Evolutionary conservation across 495 filamentous ascomycete species (phyloP).

Genomic region (Clavariopsis aquatica): DNA sequence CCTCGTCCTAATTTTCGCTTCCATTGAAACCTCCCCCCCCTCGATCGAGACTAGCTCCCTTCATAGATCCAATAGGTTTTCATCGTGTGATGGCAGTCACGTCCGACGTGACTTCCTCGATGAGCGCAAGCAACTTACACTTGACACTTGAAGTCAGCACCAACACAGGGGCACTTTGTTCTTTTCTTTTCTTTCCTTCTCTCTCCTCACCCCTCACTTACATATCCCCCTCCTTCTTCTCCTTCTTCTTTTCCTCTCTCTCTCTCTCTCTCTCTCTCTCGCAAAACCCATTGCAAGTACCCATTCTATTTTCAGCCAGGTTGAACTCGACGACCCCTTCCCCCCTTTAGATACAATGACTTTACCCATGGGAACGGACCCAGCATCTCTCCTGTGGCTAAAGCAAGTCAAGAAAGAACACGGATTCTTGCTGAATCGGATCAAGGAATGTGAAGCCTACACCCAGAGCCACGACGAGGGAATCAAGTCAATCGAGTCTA

Average conservation of each 20-base stretch:
- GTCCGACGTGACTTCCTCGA: not conserved
- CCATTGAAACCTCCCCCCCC: too few species aligned
- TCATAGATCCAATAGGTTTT: too few species aligned
- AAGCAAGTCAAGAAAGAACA: conserved; percentile 45
- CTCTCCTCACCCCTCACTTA: not conserved
- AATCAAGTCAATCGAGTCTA: conserved; percentile 10
- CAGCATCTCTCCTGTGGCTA: conserved; percentile 44
- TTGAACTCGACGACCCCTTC: too few species aligned
- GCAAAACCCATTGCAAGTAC: too few species aligned
- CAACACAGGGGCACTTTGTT: not conserved
- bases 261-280: too few species aligned
- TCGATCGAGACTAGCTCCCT: too few species aligned
- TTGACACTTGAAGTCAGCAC: not conserved
- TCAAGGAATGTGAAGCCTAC: conserved; percentile 36
- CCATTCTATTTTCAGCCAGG: too few species aligned
- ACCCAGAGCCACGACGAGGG: conserved; percentile 3
- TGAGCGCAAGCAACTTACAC: not conserved
- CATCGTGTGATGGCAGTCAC: not conserved
- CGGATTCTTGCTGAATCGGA: conserved; percentile 38
- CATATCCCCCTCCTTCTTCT: not conserved
- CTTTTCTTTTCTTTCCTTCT: not conserved
- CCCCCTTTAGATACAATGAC: not conserved
- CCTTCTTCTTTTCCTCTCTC: not conserved
- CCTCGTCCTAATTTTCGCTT: not conserved
- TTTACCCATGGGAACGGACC: not conserved